Evolutionary conservation across 1,284 basidiomycete genomes (phyloP), one percentile per base, ranked within the genome.

Genomic region (Malassezia japonica): DNA sequence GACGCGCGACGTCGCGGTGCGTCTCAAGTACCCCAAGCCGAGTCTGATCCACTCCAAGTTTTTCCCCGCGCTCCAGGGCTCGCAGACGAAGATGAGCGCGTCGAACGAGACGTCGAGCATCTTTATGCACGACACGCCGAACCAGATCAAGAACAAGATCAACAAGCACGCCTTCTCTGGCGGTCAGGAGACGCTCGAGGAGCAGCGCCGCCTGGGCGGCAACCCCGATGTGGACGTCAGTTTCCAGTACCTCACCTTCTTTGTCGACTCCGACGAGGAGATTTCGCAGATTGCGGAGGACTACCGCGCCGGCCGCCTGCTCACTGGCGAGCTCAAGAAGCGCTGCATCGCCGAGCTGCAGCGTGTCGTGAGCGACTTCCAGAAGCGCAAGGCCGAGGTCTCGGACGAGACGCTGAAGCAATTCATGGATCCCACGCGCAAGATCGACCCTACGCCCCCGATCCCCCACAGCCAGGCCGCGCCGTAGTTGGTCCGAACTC

Each of bases 51-150:
- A 96, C 75, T 82, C 90, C 51, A 94, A 92, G 72, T 99, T 99
- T 80, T 94, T 99, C 77, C 94, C 94, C 5, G 91, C 94, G 1
- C 79, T 99, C 13, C 92, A 96, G 76, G 94, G 94, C 34, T 86
- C 90, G 5, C 88, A 94, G 74, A 94, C 89, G 34, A 99, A 99
- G 78, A 99, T 99, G 94, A 91, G 87, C 69, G 92, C 92, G 3
- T 89, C 86, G 44, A 85, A 91, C 74, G 79, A 83, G 29, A 91
- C 87, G 75, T 85, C 83, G 57, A 85, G 85, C 63, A 92, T 98
- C 62, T 96, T 81, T 76, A 95, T 99, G 91, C 88, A 81, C 44
- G 94, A 99, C 74, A 88, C 85, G 48, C 79, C 83, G 15, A 83
- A 83, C 61, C 86, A 91, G 75, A 95, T 98, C 77, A 94, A 95